Base-by-base conservation (phyloP, 116 monocot genomes). In the Posidonia oceanica region DNA sequence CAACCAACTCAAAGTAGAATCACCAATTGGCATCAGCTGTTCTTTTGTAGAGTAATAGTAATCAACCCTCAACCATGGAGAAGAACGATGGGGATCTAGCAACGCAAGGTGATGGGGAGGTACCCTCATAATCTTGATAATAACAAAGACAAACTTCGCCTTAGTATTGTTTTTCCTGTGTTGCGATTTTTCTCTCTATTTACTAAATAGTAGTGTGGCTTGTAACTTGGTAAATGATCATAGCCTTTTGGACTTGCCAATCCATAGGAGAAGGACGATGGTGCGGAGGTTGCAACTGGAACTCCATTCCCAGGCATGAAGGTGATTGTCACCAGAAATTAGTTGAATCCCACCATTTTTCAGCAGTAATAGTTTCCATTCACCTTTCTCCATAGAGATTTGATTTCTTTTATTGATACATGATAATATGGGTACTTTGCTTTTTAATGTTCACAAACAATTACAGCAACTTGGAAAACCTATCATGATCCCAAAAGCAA, bases 231-330 rank as follows among this genome's bases (percentile, higher is more conserved):
- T 59, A 16, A 20, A 42, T 69, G 12, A 22, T 7, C 14, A 62
- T 72, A 79, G 22, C 72, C 22, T 63, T 85, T 66, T 84, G 68
- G 70, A 36, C 61, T 17, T 79, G 36, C 57, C 44, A 48, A 21
- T 44, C 14, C 20, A 74, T 65, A 83, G 91, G 86, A 77, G 58
- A 82, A 88, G 65, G 78, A 78, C 69, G 85, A 76, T 66, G 71
- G 76, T 14, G 37, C 76, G 54, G 82, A 88, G 42, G 86, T 88
- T 71, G 76, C 83, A 71, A 79, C 78, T 75, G 90, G 90, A 59
- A 86, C 90, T 71, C 94, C 94, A 73, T 84, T 94, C 42, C 88
- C 88, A 12, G 94, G 88, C 79, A 84, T 91, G 78, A 82, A 84
- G 94, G 94, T 90, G 36, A 79, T 69, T 59, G 29, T 68, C 74